Evolutionary conservation across 306 rosid species (phyloP).

Genomic region (Pterocarpus santalinus): DNA sequence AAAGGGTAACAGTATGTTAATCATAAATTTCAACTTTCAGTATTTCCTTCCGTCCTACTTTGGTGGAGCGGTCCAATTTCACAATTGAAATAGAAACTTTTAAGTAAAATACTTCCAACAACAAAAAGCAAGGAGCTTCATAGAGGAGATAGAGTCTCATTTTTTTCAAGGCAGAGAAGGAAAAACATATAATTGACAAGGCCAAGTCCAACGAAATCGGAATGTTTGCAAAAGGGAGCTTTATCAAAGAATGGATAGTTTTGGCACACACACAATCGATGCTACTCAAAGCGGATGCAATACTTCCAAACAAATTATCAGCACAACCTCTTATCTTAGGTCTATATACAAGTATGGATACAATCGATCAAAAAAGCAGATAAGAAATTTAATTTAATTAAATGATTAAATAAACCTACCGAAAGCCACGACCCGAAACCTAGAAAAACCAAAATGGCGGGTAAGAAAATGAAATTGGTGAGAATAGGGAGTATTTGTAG

Average conservation of each 20-base stretch:
- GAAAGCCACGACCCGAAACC: neutral
- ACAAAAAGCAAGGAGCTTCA: too few relatives aligned
- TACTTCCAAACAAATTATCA: slow-evolving; percentile 16
- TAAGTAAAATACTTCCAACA: too few relatives aligned
- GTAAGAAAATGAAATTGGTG: neutral
- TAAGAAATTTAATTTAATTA: neutral
- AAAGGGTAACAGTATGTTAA: neutral
- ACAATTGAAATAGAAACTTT: neutral
- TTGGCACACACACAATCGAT: too few relatives aligned
- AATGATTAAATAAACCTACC: neutral
- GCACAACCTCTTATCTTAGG: neutral
- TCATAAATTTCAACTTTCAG: slow-evolving; percentile 8
- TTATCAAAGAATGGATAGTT: neutral
- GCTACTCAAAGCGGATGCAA: neutral
- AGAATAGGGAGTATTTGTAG: neutral
- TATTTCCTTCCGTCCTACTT: neutral
- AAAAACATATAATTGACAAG: neutral
- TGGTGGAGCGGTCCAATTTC: neutral
- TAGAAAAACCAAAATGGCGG: neutral
- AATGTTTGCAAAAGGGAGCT: neutral
- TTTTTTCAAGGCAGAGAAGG: too few relatives aligned
- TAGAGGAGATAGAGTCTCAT: too few relatives aligned
- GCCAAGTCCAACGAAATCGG: neutral
- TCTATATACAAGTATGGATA: neutral
- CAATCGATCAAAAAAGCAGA: neutral